Base-by-base conservation (phyloP, 441 rosid genomes). In the Adansonia rubrostipa region DNA sequence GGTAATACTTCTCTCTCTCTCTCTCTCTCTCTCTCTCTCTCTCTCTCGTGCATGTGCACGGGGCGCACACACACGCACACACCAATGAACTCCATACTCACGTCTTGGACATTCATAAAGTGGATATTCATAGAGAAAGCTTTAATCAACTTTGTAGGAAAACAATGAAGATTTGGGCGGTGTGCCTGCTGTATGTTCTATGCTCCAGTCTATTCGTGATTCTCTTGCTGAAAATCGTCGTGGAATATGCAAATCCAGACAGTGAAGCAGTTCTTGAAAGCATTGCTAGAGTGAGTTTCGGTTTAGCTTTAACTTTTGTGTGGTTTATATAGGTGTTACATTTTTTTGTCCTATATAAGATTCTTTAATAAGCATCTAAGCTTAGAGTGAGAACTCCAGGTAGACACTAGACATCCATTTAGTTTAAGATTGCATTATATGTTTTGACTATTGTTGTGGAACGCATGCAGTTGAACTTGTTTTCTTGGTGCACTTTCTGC, bases 231-330 rank as follows among this genome's bases (percentile, higher is more conserved):
- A 85, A 89, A 86, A 85, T 83, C 97, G 95, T 3, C 92, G 97
- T 64, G 98, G 98, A 75, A 89, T 93, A 81, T 93, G 98, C 92
- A 96, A 89, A 84, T 90, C 86, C 76, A 91, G 98, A 75, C 88
- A 88, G 51, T 90, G 95, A 91, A 87, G 78, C 13, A 82, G 81
- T 66, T 86, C 92, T 70, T 89, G 88, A 91, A 80, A 76, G 47
- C 57, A 75, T 82, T 65, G 44, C 7, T 36, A 5, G 42, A 24
- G 85, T 86, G 61, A 80, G 78, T 76, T 66, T 74, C 56, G 14
- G n/a, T 44, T 20, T 65, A 19, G 14, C 40, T 56, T 56, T 56
- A 28, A 20, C 54, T 53, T 57, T 57, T 57, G 51, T 42, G 3
- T 57, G 42, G 42, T 58, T 42, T 72, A 17, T 72, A 4, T 54